Base-by-base conservation (phyloP, 805 yeast genomes). In the Vanderwaltozyma tropicalis region DNA sequence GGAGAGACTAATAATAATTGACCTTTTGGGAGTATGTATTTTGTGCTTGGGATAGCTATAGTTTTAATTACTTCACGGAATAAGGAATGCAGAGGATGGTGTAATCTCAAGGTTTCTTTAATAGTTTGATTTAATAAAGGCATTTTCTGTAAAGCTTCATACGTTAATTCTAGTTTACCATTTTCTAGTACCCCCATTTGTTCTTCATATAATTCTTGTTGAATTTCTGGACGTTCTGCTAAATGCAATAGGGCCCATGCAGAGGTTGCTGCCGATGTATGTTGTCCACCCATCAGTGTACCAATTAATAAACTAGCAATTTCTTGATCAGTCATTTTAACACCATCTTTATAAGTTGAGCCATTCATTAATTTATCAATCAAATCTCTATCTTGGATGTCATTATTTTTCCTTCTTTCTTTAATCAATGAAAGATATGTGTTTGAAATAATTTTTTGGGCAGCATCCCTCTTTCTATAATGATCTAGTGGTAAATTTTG, bases 271-370 rank as follows among this genome's bases (percentile, higher is more conserved):
- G 97, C 92, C 45, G 95, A 82, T 20, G 98, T 92, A 63, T 92
- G 98, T 68, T 92, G 98, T 45, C 98, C 98, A 53, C 98, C 98
- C 98, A 92, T 92, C 44, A 92, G 71, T 39, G 92, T 81, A 62
- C 97, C 98, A 62, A 92, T 89, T 61, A 87, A 68, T 61, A 92
- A 69, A 63, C 88, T 83, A 35, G 97, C 92, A 55, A 92, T 86
- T 66, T 92, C 95, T 60, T 80, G 79, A 61, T 92, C 98, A 20
- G 95, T 80, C 96, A 92, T 88, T 55, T 72, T 71, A 34, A 79
- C 78, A 51, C 98, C 98, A 58, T 92, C 97, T 61, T 85, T 88
- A 67, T 92, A 92, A 42, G 84, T 77, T 30, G 88, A 80, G 50
- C 68, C 71, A 50, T 76, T 74, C 84, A 92, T 76, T 58, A 87